Evolutionary conservation across 164 flowering plant genomes (phyloP).

Genomic region (Magnolia sinica): DNA sequence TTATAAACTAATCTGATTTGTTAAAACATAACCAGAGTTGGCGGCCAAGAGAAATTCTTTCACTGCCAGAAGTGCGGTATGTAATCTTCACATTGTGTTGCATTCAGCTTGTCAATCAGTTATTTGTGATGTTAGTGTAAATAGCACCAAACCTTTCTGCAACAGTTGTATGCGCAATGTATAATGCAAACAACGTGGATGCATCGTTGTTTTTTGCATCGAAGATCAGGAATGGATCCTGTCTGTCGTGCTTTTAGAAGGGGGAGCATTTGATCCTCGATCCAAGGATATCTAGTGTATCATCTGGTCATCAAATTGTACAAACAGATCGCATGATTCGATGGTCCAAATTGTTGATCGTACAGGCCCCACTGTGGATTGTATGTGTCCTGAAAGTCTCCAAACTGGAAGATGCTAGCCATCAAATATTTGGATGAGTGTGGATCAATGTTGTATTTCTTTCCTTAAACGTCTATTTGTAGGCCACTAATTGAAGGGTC

Average conservation of each 20-base stretch:
- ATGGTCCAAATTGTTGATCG: no score
- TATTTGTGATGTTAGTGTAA: not conserved
- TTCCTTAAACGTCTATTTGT: no score
- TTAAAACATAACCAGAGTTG: conserved; percentile 45
- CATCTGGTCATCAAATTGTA: not conserved
- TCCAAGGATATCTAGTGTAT: not conserved
- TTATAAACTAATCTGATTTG: not conserved
- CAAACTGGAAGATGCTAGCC: no score
- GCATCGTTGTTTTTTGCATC: not conserved
- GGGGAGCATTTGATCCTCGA: not conserved
- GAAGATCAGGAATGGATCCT: not conserved
- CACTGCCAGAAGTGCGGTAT: conserved; percentile 32
- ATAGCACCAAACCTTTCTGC: not conserved
- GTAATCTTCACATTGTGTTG: conserved; percentile 8
- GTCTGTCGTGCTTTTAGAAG: not conserved
- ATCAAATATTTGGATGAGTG: no score
- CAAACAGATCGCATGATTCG: no score
- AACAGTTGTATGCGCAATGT: not conserved
- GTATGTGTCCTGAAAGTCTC: no score
- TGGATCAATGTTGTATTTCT: no score
- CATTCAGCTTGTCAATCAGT: not conserved
- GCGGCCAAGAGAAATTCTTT: conserved; percentile 41
- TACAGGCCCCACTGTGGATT: no score
- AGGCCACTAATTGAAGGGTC: no score
- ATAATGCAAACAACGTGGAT: not conserved